Conservation (phyloP, 192 early-diverging fungal species). For the Podila horticola region DNA sequence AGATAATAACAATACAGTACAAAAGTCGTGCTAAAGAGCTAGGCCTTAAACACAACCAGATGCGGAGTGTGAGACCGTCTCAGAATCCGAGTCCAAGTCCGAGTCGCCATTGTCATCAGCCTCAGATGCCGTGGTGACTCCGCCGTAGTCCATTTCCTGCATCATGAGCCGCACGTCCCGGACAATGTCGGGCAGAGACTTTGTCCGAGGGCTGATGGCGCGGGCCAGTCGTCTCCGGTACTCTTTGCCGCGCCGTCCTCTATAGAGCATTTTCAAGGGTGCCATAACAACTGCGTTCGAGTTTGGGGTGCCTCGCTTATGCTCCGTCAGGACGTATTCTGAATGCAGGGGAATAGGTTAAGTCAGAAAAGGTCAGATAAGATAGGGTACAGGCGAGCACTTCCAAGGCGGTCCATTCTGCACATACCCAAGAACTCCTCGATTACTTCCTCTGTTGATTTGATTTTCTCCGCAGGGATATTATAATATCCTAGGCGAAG, state of each 20-base stretch:
- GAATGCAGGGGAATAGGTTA: not conserved
- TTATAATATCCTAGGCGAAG: slow-evolving; percentile 21
- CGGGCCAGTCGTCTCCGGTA: slow-evolving; percentile 46
- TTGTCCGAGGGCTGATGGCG: slow-evolving; percentile 25
- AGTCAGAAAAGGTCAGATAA: slow-evolving; percentile 2
- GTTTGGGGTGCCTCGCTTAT: slow-evolving; percentile 41
- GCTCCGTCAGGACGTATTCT: slow-evolving; percentile 29
- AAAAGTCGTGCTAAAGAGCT: too few species aligned
- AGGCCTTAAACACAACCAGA: too few species aligned
- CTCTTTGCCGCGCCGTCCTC: slow-evolving; percentile 40
- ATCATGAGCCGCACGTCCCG: slow-evolving; percentile 26
- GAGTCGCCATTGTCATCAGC: not conserved
- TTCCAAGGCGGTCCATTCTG: too few species aligned
- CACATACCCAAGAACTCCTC: slow-evolving; percentile 51
- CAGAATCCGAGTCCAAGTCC: too few species aligned
- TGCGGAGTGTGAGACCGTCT: too few species aligned
- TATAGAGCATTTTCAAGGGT: slow-evolving; percentile 56
- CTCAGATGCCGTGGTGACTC: not conserved
- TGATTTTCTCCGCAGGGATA: slow-evolving; percentile 23
- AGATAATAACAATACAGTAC: too few species aligned
- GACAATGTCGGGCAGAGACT: slow-evolving; percentile 35
- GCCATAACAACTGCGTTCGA: slow-evolving; percentile 52
- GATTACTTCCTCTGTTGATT: slow-evolving; percentile 42
- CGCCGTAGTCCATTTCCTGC: slow-evolving; percentile 31
- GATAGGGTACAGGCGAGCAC: not conserved